Percentiles rank a stretch among this genome's conserved stretches.
Conservation (phyloP, 2,329 filamentous ascomycete species). For the Sporothrix luriei region DNA sequence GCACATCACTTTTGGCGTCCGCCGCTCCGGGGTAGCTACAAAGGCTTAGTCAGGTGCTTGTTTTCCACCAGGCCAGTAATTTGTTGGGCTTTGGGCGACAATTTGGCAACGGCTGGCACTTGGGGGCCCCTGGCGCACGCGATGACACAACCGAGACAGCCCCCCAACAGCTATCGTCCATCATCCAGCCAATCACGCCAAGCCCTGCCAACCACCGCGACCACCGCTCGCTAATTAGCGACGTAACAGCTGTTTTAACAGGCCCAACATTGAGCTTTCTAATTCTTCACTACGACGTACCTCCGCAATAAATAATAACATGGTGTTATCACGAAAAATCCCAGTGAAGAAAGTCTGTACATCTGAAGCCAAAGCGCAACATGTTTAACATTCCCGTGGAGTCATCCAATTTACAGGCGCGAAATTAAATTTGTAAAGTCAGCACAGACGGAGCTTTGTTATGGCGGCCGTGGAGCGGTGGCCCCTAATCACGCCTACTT, state of each 20-base stretch:
- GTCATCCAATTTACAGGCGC: not conserved
- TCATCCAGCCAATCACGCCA: slow-evolving; percentile 11
- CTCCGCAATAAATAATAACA: too few species aligned
- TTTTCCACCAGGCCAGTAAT: not conserved
- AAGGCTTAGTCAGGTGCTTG: slow-evolving; percentile 21
- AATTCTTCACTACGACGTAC: too few species aligned
- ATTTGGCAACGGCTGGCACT: slow-evolving; percentile 1
- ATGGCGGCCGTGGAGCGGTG: not conserved
- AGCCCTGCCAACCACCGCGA: not conserved
- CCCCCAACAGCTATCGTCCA: slow-evolving; percentile 6
- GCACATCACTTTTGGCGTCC: not conserved
- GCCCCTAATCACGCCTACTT: not conserved
- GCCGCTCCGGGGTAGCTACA: slow-evolving; percentile 10
- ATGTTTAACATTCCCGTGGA: not conserved
- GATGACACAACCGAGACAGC: slow-evolving; percentile 23
- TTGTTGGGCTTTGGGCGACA: not conserved
- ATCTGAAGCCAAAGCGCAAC: not conserved
- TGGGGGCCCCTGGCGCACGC: slow-evolving; percentile 2
- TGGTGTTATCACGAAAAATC: too few species aligned
- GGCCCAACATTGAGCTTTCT: too few species aligned
- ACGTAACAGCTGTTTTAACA: not conserved
- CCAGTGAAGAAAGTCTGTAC: too few species aligned
- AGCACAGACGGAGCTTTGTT: not conserved
- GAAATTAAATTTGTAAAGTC: too few species aligned
- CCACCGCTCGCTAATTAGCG: slow-evolving; percentile 13